Evolutionary conservation across 2,329 filamentous ascomycete genomes (phyloP).

Genomic region (Aureobasidium sp.): DNA sequence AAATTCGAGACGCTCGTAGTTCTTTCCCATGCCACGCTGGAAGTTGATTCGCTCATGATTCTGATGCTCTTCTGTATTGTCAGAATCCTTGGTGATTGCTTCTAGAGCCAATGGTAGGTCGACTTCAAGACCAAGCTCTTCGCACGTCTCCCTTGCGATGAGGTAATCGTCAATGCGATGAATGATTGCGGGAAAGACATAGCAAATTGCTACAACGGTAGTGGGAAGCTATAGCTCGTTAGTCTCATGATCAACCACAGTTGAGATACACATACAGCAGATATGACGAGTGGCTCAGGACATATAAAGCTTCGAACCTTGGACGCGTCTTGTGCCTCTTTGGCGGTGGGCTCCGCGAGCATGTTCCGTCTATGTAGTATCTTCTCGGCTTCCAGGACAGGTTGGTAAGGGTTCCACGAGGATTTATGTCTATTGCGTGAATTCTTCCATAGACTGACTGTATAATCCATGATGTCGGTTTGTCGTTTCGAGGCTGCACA

Average conservation of each 20-base stretch:
- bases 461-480: constrained; percentile 70
- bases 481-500: constrained; percentile 37
- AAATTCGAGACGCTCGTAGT: constrained; percentile 92
- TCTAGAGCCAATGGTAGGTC: constrained; percentile 67
- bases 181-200: constrained; percentile 75
- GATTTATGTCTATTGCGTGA: constrained; percentile 36
- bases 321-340: constrained; percentile 37
- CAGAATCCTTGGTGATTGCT: constrained; percentile 85
- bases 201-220: constrained; percentile 61
- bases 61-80: constrained; percentile 66
- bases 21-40: constrained; percentile 79
- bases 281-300: constrained; percentile 68
- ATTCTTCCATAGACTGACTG: constrained; percentile 64
- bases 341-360: constrained; percentile 57
- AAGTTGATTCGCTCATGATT: constrained; percentile 60
- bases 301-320: constrained; percentile 54
- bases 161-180: constrained; percentile 74
- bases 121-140: constrained; percentile 56
- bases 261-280: constrained; percentile 44
- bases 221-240: constrained; percentile 50
- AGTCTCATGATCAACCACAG: neutral
- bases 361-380: constrained; percentile 75
- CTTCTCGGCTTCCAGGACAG: constrained; percentile 68
- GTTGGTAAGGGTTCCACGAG: constrained; percentile 60
- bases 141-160: constrained; percentile 68